A percentile compares a stretch with the other conserved stretches of the same genome.
Conservation (phyloP, 768 basidiomycete genomes). For the Leccinellum albellum region DNA sequence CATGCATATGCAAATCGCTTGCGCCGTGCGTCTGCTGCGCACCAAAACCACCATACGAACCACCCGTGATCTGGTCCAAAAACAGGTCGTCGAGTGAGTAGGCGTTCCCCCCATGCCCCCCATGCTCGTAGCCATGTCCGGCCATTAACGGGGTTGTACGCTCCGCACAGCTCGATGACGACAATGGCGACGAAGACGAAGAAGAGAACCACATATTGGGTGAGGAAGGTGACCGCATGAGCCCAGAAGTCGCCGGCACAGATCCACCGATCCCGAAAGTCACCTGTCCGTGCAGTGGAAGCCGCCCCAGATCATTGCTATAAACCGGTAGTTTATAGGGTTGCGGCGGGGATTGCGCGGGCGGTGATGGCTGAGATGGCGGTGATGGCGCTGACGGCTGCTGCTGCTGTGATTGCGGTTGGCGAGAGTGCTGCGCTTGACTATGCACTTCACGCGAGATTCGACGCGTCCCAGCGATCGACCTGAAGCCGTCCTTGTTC, state of each 20-base stretch:
- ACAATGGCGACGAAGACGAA: neutral
- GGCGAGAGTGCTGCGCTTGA: constrained; percentile 9
- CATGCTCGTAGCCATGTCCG: constrained; percentile 2
- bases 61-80: constrained; percentile 13
- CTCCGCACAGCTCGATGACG: neutral
- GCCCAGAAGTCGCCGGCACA: neutral
- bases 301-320: constrained; percentile 52
- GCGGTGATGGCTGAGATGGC: neutral
- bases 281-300: constrained; percentile 41
- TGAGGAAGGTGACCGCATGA: neutral
- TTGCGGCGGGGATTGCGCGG: constrained; percentile 3
- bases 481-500: constrained; percentile 19
- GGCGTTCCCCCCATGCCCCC: neutral
- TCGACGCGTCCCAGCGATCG: constrained; percentile 36
- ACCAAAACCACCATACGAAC: constrained; percentile 5
- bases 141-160: neutral
- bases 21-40: neutral
- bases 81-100: constrained; percentile 25
- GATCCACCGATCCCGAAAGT: constrained; percentile 9
- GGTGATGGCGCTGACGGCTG: neutral
- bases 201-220: constrained; percentile 22
- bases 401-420: neutral
- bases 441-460: constrained; percentile 24
- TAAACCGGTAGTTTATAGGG: constrained; percentile 48
- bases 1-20: constrained; percentile 10